Evolutionary conservation across 352 stramenopile species (phyloP).

Genomic region (Pythium rishiriense): DNA sequence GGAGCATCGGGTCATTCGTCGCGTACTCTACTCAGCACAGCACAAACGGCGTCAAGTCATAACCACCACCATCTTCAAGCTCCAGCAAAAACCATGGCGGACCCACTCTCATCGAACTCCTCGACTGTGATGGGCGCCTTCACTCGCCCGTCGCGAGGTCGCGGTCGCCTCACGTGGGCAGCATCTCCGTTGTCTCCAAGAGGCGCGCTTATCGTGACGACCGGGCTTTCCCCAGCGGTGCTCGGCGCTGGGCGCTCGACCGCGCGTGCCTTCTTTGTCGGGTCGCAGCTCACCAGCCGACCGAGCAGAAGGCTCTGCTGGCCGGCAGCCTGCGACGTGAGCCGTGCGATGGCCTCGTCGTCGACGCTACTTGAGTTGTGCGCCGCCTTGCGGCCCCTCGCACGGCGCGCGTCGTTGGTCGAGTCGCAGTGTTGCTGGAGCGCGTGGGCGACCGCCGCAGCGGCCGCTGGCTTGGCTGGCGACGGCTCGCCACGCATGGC

Average conservation of each 20-base stretch:
- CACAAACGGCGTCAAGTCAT: background rate
- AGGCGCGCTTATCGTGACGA: background rate
- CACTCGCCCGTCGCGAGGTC: background rate
- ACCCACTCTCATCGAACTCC: slow-evolving; percentile 24
- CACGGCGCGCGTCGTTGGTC: background rate
- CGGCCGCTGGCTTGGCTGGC: background rate
- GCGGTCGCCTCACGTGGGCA: background rate
- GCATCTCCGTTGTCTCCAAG: background rate
- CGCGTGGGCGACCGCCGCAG: slow-evolving; percentile 1
- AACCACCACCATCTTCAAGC: background rate
- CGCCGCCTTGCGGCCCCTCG: background rate
- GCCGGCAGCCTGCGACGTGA: slow-evolving; percentile 1
- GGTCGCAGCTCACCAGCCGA: slow-evolving; percentile 19
- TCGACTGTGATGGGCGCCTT: slow-evolving; percentile 10
- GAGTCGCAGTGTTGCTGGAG: background rate
- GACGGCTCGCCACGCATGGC: background rate
- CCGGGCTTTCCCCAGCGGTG: background rate
- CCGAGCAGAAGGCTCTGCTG: slow-evolving; percentile 17
- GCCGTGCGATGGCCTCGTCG: background rate
- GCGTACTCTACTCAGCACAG: slow-evolving; percentile 44
- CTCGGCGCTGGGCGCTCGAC: background rate
- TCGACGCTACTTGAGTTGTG: background rate
- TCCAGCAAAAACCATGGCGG: background rate
- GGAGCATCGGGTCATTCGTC: slow-evolving; percentile 41
- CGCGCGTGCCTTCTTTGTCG: slow-evolving; percentile 7